Percentiles rank a stretch among this genome's conserved stretches.
Conservation (phyloP, 1,284 basidiomycete genomes). For the Gymnopus androsaceus region DNA sequence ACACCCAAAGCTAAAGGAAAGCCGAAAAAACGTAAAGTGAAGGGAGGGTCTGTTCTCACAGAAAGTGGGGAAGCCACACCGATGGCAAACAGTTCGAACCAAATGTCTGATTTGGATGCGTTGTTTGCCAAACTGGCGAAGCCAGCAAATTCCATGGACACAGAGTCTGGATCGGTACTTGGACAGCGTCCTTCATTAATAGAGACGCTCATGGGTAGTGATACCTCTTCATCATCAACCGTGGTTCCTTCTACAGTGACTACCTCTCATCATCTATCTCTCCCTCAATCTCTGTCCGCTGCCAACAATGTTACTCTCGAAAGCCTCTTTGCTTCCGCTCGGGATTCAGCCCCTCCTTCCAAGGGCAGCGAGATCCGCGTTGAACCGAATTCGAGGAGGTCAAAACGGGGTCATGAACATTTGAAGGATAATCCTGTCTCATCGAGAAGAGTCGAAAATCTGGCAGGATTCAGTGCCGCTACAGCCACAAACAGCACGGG, state of each 20-base stretch:
- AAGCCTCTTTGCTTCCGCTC: conserved; percentile 8
- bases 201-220: not conserved
- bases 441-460: not conserved
- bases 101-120: conserved; percentile 57
- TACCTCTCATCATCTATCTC: not conserved
- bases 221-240: conserved; percentile 19
- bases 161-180: not conserved
- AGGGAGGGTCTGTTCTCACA: not conserved
- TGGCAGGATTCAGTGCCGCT: not conserved
- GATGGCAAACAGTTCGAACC: not conserved
- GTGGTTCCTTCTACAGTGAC: conserved; percentile 11
- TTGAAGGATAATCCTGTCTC: not conserved
- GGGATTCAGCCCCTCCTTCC: not conserved
- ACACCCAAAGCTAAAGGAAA: conserved; percentile 22
- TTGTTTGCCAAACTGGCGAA: conserved; percentile 46
- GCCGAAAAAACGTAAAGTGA: conserved; percentile 1
- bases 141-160: conserved; percentile 22
- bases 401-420: no score
- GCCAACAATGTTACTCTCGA: conserved; percentile 9
- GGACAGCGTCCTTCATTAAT: not conserved
- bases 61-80: conserved; percentile 6
- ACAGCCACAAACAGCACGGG: conserved; percentile 24
- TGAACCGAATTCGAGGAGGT: not conserved
- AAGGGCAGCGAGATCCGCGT: not conserved
- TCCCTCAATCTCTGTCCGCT: not conserved